Percentiles rank a stretch among this genome's conserved stretches.
phyloP scores from a whole-genome alignment of 441 rosid genomes.

The Populus hybrid region DNA sequence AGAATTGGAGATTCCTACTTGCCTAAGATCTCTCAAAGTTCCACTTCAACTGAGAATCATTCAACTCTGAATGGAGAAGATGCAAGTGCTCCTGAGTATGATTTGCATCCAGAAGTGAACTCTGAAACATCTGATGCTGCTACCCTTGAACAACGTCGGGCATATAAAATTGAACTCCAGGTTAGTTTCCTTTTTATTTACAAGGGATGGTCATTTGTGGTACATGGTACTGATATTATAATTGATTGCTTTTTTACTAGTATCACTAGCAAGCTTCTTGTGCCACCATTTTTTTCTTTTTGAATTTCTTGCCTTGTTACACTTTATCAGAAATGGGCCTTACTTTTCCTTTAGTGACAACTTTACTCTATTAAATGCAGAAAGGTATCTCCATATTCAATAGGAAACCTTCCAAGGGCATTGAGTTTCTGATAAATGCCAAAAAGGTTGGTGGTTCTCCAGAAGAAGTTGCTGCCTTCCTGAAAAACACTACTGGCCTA shows the following conservation, averaged over 20 bases:
- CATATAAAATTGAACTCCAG: conserved; percentile 97
- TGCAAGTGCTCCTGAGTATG: conserved; percentile 56
- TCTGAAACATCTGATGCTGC: conserved; percentile 80
- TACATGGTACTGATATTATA: not conserved
- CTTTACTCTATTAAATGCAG: conserved; percentile 57
- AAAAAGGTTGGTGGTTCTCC: conserved; percentile 80
- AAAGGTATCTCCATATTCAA: conserved; percentile 87
- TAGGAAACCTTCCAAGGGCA: conserved; percentile 93
- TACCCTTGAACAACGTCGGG: conserved; percentile 88
- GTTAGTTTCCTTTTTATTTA: conserved; percentile 28
- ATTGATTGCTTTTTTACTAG: not conserved
- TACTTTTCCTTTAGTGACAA: conserved; percentile 28
- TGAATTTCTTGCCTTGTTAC: conserved; percentile 32
- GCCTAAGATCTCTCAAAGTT: conserved; percentile 55
- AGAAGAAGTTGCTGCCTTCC: conserved; percentile 77
- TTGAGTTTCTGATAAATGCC: conserved; percentile 76
- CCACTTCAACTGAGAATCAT: conserved; percentile 49
- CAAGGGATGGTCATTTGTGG: not conserved
- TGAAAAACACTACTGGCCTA: conserved; percentile 81
- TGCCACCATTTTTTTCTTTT: conserved; percentile 43
- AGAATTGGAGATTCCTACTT: conserved; percentile 57
- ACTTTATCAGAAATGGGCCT: conserved; percentile 13
- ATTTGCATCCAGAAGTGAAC: conserved; percentile 62
- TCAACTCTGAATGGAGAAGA: conserved; percentile 63
- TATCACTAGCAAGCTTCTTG: not conserved